Base-by-base conservation (phyloP, 2,329 filamentous ascomycete genomes). In the Aspergillus neoniger region DNA sequence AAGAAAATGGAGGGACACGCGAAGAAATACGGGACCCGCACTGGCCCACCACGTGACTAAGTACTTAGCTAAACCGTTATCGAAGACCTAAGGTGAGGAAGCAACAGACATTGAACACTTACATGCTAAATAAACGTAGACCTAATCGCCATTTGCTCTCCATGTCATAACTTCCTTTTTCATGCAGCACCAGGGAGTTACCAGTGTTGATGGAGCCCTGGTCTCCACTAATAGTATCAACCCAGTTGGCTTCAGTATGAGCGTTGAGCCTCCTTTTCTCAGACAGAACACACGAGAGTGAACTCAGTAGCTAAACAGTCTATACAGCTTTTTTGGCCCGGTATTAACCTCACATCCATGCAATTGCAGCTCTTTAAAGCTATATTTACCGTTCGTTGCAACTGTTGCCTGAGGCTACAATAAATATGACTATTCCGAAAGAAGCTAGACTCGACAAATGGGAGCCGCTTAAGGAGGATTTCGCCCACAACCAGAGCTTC, bases 11-110 rank as follows among this genome's bases (percentile, higher is more conserved):
- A 63, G 60, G 57, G 56, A 59, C 56, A 58, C 61, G 43, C 57
- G 62, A 59, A 62, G 60, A 66, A 68, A 68, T 64, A 63, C 47
- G 53, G 51, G 66, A 60, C 58, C 63, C 65, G 61, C 59, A 38
- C 23, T 50, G 43, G 55, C 57, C 55, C 51, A 51, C 61, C 67
- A 69, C 66, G 66, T 69, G 67, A 63, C 36, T 44, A 21, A 4
- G 2, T 19, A 44, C 17, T 21, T 12, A 41, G 15, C 39, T 41
- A 10, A 19, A 23, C 9, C 15, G 23, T 23, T 12, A 12, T 54
- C 2, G 21, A 28, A 28, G 25, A 25, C 32, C 25, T n/a, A 5
- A 19, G 21, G 4, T 44, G 41, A 44, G 19, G 19, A 15, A 14
- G 19, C 19, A 36, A 36, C 32, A 44, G 19, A 23, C 5, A 44